These are phyloP conservation scores for Austropuccinia psidii DNA, from an alignment of 1,284 basidiomycete species.

Conservation along the genomic window DNA sequence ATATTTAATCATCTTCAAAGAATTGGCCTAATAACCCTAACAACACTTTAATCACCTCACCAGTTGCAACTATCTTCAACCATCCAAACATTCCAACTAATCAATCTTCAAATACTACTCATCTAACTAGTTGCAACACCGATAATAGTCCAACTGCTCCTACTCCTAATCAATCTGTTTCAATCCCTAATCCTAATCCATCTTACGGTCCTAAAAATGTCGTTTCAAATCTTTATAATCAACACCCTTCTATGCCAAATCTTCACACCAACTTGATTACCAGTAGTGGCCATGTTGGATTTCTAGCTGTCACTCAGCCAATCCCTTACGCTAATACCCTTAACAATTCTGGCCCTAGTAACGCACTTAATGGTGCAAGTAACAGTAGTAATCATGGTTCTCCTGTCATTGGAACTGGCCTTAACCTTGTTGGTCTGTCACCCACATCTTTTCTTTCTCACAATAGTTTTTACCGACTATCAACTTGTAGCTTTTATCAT, in stretches of 20 bases:
- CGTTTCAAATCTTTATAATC: not conserved
- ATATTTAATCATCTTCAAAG: too few relatives aligned
- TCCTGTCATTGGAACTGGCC: too few relatives aligned
- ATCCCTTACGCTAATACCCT: not conserved
- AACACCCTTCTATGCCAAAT: not conserved
- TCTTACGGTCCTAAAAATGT: not conserved
- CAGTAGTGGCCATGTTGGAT: too few relatives aligned
- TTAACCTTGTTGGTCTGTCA: too few relatives aligned
- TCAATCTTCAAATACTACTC: not conserved
- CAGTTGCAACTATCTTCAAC: conserved; percentile 7
- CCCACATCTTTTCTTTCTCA: too few relatives aligned
- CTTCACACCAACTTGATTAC: too few relatives aligned
- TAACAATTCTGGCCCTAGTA: not conserved
- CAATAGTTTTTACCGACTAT: too few relatives aligned
- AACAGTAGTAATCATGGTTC: not conserved
- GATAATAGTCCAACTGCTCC: not conserved
- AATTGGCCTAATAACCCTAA: not conserved
- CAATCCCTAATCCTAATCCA: not conserved
- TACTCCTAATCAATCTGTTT: not conserved
- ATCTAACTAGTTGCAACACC: not conserved
- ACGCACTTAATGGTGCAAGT: not conserved
- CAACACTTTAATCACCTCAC: conserved; percentile 15
- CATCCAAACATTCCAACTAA: not conserved
- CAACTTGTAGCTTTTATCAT: too few relatives aligned
- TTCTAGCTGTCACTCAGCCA: not conserved